Percentiles rank a stretch among this genome's conserved stretches.
Evolutionary conservation across 371 early-diverging fungal genomes (phyloP).

Genomic region (Batkoa obscura): DNA sequence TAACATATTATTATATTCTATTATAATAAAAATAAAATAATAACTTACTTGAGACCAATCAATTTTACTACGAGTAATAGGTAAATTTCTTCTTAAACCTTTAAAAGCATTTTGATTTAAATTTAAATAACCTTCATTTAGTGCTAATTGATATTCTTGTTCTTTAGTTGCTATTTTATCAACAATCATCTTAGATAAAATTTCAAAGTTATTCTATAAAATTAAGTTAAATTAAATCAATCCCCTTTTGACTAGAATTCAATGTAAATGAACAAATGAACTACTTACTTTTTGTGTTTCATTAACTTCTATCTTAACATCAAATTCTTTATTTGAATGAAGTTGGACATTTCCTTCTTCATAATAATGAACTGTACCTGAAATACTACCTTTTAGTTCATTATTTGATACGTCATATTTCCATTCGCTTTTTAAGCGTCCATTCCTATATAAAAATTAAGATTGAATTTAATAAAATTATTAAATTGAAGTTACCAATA

Average conservation of each 20-base stretch:
- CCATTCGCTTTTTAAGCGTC: slow-evolving; percentile 80
- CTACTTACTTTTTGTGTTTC: slow-evolving; percentile 12
- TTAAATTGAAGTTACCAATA: slow-evolving; percentile 41
- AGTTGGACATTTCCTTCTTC: slow-evolving; percentile 97
- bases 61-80: slow-evolving; percentile 75
- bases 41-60: slow-evolving; percentile 65
- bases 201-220: not conserved
- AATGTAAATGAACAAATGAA: not conserved
- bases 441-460: slow-evolving; percentile 37
- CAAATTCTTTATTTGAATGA: slow-evolving; percentile 48
- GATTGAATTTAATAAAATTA: not conserved
- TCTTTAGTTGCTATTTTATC: slow-evolving; percentile 23
- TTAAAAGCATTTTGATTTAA: slow-evolving; percentile 77
- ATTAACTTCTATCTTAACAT: slow-evolving; percentile 18
- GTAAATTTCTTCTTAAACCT: slow-evolving; percentile 72
- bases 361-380: slow-evolving; percentile 84
- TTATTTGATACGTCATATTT: slow-evolving; percentile 28
- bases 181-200: not conserved
- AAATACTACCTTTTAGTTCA: slow-evolving; percentile 43
- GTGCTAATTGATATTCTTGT: slow-evolving; percentile 51
- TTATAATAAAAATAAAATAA: not conserved
- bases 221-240: not conserved
- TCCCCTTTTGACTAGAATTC: not conserved
- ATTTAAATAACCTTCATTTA: slow-evolving; percentile 65
- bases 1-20: not conserved